Evolutionary conservation across 768 basidiomycete species (phyloP), one percentile per base, ranked within the genome.

Genomic region (Obba rivulosa): DNA sequence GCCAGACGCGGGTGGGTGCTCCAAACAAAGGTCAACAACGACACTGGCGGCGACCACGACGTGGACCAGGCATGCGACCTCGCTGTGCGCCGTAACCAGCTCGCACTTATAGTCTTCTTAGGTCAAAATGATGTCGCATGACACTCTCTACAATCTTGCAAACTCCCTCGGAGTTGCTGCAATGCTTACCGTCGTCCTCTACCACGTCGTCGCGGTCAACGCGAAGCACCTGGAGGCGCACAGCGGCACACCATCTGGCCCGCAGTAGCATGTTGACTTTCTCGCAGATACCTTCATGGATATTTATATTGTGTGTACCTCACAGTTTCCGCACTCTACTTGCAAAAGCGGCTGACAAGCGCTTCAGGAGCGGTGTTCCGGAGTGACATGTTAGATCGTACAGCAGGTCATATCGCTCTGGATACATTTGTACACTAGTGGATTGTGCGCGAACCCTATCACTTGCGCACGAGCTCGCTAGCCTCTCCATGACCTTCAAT

Each of bases 181-280:
- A 23, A 92, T 97, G 85, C 59, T 91, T 56, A 83, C 87, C 4
- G 85, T 93, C 47, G 84, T 97, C 46, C 78, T 81, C 41, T 96
- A 94, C 67, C 94, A 97, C 70, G 80, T 95, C 59, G 72, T 97
- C 43, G 85, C 89, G 28, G 90, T 95, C 52, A 94, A 94, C 58
- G 80, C 81, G 35, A 76, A 76, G 18, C 60, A 73, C 52, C 52
- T 76, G 62, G 62, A 63, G 65, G 50, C 53, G 52, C 52, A 61
- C 38, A 46, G 31, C 16, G 22, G 20, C n/a, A 10, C 41, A 18
- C n/a, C 18, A 9, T 16, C 24, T 18, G n/a, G 24, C 41, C n/a
- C 28, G 7, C 5, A 31, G 28, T 31, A 31, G 13, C 28, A 31
- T 31, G 28, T 13, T 31, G 7, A 13, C 13, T 31, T 31, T 31